Evolutionary conservation across 2,329 filamentous ascomycete species (phyloP), one percentile per base, ranked within the genome.

Genomic region (Hysterium pulicare): DNA sequence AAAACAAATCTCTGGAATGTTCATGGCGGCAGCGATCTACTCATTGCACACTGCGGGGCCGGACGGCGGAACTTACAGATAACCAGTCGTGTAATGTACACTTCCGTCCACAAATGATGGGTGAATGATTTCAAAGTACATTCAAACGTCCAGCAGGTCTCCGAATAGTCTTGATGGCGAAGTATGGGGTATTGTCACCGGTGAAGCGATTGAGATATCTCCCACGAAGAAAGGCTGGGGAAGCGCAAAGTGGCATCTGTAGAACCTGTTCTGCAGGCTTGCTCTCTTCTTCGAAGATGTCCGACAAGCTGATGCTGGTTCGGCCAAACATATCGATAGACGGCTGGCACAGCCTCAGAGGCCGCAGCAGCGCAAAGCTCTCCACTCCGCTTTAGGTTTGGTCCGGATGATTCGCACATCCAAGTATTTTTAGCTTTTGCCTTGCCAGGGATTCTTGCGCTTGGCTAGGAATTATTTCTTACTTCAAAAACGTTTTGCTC

Each of bases 261-360:
- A n/a, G 28, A 16, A 19, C 20, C n/a, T 15, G 16, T 23, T 24
- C 35, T 38, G 20, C 20, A 15, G 10, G 11, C 21, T 23, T n/a
- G n/a, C n/a, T n/a, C n/a, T 11, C 17, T n/a, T 17, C 21, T 9
- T n/a, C 34, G 17, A 37, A 37, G 13, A 24, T 13, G 34, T 24
- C 10, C 32, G 3, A 17, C 32, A 34, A 26, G 35, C n/a, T 38
- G 35, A 38, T 9, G 20, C 17, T 2, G 20, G 11, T 24, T 38
- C 10, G 35, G 19, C 35, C 20, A 38, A 23, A 24, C 35, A 38
- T 13, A 16, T 38, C 15, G 32, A 13, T 15, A 24, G 34, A 38
- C 30, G 31, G 28, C 41, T 30, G 41, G 41, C 41, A 47, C 41
- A 38, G 37, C 37, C 37, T 40, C 37, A 16, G 23, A 40, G 28